These are phyloP conservation scores for Coleophoma eucalyptorum DNA, from an alignment of 2,329 filamentous ascomycete genomes.

Conservation along the genomic window DNA sequence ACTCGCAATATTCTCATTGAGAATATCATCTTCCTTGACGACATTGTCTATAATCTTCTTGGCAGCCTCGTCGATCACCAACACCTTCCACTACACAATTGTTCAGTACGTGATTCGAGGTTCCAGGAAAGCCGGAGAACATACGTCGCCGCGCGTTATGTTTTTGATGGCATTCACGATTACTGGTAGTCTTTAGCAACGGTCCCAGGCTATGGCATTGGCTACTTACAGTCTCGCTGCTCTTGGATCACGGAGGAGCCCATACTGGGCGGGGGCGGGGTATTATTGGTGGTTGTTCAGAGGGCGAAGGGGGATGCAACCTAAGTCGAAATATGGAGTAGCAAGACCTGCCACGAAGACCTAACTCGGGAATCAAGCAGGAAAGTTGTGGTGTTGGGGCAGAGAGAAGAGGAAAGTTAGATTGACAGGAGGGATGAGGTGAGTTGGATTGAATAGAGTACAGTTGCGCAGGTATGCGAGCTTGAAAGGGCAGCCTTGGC, in stretches of 20 bases:
- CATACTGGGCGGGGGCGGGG: conserved; percentile 54
- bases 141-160: conserved; percentile 78
- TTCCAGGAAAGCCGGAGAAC: conserved; percentile 21
- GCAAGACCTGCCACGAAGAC: too few species aligned
- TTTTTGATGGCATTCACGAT: conserved; percentile 71
- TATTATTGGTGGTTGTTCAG: neutral
- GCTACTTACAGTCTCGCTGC: conserved; percentile 67
- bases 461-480: neutral
- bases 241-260: conserved; percentile 79
- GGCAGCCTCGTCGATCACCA: conserved; percentile 82
- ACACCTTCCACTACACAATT: conserved; percentile 80
- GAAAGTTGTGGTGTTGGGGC: too few species aligned
- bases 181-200: conserved; percentile 41
- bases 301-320: too few species aligned
- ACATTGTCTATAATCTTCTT: conserved; percentile 87
- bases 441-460: too few species aligned
- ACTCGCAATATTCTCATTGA: conserved; percentile 97
- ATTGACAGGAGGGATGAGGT: too few species aligned
- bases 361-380: too few species aligned
- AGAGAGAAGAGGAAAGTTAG: too few species aligned
- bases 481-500: conserved; percentile 1
- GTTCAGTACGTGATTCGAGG: conserved; percentile 9
- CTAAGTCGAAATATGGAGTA: too few species aligned
- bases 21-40: conserved; percentile 91
- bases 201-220: neutral